These are phyloP conservation scores for Tolypocladium tropicale DNA, from an alignment of 2,329 filamentous ascomycete genomes.

Conservation along the genomic window DNA sequence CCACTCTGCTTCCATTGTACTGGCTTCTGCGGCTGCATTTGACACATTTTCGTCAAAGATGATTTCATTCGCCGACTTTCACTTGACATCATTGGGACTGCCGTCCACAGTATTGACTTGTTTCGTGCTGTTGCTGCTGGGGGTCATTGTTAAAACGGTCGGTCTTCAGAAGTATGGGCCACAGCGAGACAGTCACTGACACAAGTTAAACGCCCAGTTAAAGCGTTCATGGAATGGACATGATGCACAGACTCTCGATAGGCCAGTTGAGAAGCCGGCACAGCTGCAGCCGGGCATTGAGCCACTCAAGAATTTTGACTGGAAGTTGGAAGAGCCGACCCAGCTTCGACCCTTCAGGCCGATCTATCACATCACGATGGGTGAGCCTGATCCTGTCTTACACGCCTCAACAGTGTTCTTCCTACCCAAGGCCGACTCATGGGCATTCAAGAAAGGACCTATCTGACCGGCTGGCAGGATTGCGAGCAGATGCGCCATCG, in stretches of 20 bases:
- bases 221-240: not conserved
- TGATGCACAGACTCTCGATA: not conserved
- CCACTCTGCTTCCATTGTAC: not conserved
- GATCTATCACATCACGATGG: slow-evolving; percentile 45
- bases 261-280: not conserved
- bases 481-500: slow-evolving; percentile 31
- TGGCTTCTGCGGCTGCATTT: not conserved
- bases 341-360: slow-evolving; percentile 39
- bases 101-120: not conserved
- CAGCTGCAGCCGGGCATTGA: slow-evolving; percentile 5
- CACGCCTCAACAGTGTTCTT: not conserved
- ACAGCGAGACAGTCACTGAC: not conserved
- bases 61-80: not conserved
- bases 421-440: no score
- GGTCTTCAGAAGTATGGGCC: not conserved
- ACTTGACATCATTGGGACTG: not conserved
- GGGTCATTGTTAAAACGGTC: not conserved
- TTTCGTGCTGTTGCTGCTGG: not conserved
- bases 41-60: not conserved
- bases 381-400: slow-evolving; percentile 15
- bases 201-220: not conserved
- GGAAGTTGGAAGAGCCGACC: slow-evolving; percentile 24
- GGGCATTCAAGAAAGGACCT: not conserved
- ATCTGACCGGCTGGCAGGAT: slow-evolving; percentile 18
- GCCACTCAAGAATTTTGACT: slow-evolving; percentile 24